Percentiles rank a stretch among this genome's conserved stretches.
phyloP scores from a whole-genome alignment of 2,329 filamentous ascomycete species.

The Clonostachys byssicola region DNA sequence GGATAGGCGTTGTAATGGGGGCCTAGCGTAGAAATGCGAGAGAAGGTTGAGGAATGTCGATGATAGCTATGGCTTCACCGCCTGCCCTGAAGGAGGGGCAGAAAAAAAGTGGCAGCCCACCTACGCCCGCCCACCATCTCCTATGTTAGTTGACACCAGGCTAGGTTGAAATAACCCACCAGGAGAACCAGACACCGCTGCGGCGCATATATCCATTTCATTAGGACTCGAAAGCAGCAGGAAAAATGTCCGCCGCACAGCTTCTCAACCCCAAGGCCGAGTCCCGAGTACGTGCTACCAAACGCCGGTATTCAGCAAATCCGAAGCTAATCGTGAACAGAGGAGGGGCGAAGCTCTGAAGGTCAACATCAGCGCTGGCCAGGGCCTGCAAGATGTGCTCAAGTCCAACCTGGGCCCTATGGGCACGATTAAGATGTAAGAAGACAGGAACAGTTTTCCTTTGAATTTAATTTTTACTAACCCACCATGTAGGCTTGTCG shows the following conservation, averaged over 20 bases:
- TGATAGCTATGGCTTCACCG: background rate
- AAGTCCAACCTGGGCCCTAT: conserved; percentile 93
- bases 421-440: conserved; percentile 92
- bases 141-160: conserved; percentile 1
- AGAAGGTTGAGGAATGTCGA: too few species aligned
- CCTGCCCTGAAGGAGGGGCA: conserved; percentile 6
- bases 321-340: conserved; percentile 39
- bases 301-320: conserved; percentile 10
- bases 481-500: conserved; percentile 50
- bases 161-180: background rate
- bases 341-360: conserved; percentile 93
- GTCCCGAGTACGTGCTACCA: conserved; percentile 68
- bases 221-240: background rate
- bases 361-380: conserved; percentile 95
- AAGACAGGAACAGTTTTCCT: background rate
- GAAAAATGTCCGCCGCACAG: conserved; percentile 88
- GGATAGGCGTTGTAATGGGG: too few species aligned
- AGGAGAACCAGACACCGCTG: conserved; percentile 5
- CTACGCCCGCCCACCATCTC: background rate
- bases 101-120: conserved; percentile 9
- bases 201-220: background rate
- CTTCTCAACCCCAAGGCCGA: conserved; percentile 98
- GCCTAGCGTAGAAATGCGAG: too few species aligned
- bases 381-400: conserved; percentile 89
- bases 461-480: background rate